Evolutionary conservation across 2,329 filamentous ascomycete species (phyloP), one percentile per base, ranked within the genome.

Genomic region (Ascosphaera aggregata): DNA sequence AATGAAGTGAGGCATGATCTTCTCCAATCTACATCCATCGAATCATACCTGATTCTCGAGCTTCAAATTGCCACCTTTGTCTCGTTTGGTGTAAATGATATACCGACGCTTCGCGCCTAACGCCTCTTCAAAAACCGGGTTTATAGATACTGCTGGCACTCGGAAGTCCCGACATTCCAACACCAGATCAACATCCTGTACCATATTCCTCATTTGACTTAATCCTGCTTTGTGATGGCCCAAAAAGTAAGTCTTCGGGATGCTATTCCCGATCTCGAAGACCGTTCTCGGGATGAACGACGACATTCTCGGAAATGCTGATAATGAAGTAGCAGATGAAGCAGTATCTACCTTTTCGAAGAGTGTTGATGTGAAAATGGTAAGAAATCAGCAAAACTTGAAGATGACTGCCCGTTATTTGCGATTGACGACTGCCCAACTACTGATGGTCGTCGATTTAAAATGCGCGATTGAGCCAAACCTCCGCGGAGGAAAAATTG

Each of bases 101-200:
- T 94, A 61, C 43, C 85, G 71, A 49, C 78, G 67, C 45, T 73
- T 73, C 13, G 75, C 76, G 19, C 72, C 71, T 35, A 95, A 63
- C 22, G 72, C 69, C 44, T 74, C 67, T 53, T 95, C 86, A 48
- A 98, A 86, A 36, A 85, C 61, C 0, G 85, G 86, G 53, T 98
- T 98, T 47, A 81, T 73, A 2, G 81, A 89, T 0, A 84, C 85
- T 8, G 95, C 61, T 0, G 89, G 89, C 0, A 93, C 75, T 37
- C 89, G 76, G 54, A 84, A 84, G 62, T 98, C 89, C 51, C 89
- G 80, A 56, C 85, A 94, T 62, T 98, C 89, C 51, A 98, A 71
- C 40, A 98, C 73, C 34, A 95, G 73, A 51, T 85, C 79, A 49
- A 94, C 80, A 44, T 73, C 74, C 19, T 75, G 73, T 37, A 98